Evolutionary conservation across 345 rosid genomes (phyloP).

Genomic region (Melaleuca quinquenervia): DNA sequence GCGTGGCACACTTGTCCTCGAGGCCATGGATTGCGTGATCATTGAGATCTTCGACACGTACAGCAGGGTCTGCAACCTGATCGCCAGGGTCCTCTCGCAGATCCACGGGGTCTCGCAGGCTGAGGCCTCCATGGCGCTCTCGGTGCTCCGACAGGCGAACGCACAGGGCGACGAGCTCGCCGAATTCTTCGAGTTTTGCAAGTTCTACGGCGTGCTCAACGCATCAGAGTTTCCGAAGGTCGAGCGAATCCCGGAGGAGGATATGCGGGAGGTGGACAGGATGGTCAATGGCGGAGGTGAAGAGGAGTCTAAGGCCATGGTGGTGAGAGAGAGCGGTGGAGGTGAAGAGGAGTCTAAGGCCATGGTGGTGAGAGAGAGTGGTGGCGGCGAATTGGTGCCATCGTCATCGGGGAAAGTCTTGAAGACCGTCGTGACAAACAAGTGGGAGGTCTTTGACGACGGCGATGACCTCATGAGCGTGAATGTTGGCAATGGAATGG

Average conservation of each 20-base stretch:
- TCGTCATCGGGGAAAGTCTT: not conserved
- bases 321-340: not conserved
- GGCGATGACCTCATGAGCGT: not conserved
- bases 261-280: constrained; percentile 32
- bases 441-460: constrained; percentile 59
- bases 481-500: not conserved
- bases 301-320: not conserved
- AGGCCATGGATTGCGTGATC: constrained; percentile 68
- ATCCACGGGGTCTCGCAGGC: constrained; percentile 21
- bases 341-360: not conserved
- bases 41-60: constrained; percentile 51
- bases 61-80: constrained; percentile 43
- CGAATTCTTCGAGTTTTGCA: constrained; percentile 38
- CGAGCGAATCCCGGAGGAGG: constrained; percentile 30
- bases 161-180: constrained; percentile 34
- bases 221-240: constrained; percentile 25
- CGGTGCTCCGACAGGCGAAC: constrained; percentile 37
- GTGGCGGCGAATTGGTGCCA: not conserved
- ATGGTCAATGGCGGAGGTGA: constrained; percentile 9
- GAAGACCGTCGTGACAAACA: constrained; percentile 35
- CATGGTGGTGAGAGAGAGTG: constrained; percentile 4
- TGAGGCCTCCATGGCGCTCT: constrained; percentile 43
- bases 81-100: constrained; percentile 29
- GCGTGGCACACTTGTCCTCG: constrained; percentile 33
- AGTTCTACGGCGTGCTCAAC: constrained; percentile 35